Conservation (phyloP, 2,329 filamentous ascomycete genomes). For the Aspergillus jensenii region DNA sequence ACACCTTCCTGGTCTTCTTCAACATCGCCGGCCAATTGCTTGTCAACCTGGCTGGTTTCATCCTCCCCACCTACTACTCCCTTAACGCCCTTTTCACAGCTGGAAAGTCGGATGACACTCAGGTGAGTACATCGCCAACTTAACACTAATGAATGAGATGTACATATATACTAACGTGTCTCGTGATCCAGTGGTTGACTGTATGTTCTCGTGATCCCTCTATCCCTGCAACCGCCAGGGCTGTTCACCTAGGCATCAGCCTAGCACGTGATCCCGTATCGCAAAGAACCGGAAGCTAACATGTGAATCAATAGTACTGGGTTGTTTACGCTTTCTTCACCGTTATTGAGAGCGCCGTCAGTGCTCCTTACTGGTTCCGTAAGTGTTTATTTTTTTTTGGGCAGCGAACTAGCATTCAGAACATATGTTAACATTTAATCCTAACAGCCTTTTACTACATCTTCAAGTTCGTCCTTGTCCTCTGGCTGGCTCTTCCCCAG, state of each 20-base stretch:
- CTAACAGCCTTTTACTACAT: slow-evolving; percentile 86
- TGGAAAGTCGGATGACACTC: slow-evolving; percentile 63
- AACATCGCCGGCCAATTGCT: slow-evolving; percentile 69
- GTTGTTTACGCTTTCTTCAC: slow-evolving; percentile 66
- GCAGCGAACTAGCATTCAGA: background rate
- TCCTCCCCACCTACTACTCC: slow-evolving; percentile 67
- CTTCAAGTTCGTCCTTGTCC: slow-evolving; percentile 97
- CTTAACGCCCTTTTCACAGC: slow-evolving; percentile 62
- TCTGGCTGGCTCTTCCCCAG: slow-evolving; percentile 96
- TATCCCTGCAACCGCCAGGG: slow-evolving; percentile 8
- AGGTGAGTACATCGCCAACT: slow-evolving; percentile 46
- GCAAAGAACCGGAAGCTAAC: slow-evolving; percentile 10
- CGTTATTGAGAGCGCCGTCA: slow-evolving; percentile 65
- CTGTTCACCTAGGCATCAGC: slow-evolving; percentile 6
- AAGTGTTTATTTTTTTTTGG: slow-evolving; percentile 25
- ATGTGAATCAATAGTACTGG: slow-evolving; percentile 57
- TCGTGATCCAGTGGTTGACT: slow-evolving; percentile 57
- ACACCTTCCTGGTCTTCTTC: slow-evolving; percentile 72
- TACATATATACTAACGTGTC: slow-evolving; percentile 11
- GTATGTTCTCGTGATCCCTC: slow-evolving; percentile 38
- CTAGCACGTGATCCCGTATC: slow-evolving; percentile 26
- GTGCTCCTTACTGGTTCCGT: slow-evolving; percentile 69
- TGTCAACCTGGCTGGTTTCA: slow-evolving; percentile 66
- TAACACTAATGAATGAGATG: background rate
- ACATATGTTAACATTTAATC: slow-evolving; percentile 22